Base-by-base conservation (phyloP, 2,329 filamentous ascomycete species). In the Spiromastix sp. region DNA sequence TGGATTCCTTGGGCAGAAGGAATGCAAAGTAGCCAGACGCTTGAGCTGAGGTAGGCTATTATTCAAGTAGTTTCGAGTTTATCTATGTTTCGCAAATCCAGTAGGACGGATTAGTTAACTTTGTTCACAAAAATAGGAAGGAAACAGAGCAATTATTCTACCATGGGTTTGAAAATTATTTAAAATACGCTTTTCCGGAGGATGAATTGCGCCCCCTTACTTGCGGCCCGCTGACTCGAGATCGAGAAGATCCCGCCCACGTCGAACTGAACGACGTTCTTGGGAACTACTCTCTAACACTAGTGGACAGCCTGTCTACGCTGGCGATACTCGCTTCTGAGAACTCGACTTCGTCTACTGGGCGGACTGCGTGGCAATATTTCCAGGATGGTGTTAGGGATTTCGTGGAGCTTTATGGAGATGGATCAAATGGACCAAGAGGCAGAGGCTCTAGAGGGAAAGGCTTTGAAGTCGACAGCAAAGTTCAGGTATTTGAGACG, bases 401-500 rank as follows among this genome's bases (percentile, higher is more conserved):
- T 34, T 67, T 96, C 47, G 81, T 95, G 3, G 67, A 76, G 44
- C 68, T 91, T 48, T 96, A 95, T 56, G 89, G 89, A 3, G 87
- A 95, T 59, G 89, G 87, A 2, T 77, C 77, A 19, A 61, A 68
- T 6, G 80, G 82, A 3, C 67, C 73, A 10, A 69, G 70, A 4
- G 85, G 83, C 5, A 70, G 74, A 51, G 89, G 89, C 3, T 67
- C 72, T 38, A 71, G 85, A 44, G 78, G 79, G 3, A 73, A 77
- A 36, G 91, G 86, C 0, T 98, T 98, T 51, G 85, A 98, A 57
- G 67, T 94, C 26, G 89, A 98, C 60, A 94, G 87, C 64, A 98
- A 96, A 61, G 91, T 98, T 2, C 89, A 98, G 62, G 85, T 98
- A 25, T 98, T 98, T 52, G 91, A 98, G 65, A 96, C 89, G 1